A percentile compares a stretch with the other conserved stretches of the same genome.
These are phyloP conservation scores for Fraxinus ornus DNA, from an alignment of 305 asterid genomes.

Conservation along the genomic window DNA sequence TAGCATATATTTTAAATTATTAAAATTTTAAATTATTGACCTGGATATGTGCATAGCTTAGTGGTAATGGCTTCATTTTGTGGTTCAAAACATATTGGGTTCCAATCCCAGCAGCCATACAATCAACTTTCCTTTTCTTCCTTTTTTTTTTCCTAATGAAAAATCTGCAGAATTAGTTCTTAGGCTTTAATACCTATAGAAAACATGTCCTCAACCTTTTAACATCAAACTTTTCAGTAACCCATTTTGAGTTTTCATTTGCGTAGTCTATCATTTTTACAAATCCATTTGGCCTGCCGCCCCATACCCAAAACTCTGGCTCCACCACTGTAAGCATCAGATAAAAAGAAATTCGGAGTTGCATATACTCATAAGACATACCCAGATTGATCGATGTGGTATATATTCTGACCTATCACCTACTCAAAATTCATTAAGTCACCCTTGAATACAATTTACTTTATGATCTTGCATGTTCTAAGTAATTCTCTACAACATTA, in stretches of 20 bases:
- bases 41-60: not conserved
- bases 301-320: not conserved
- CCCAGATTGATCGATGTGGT: not conserved
- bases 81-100: not conserved
- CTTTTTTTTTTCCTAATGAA: too few relatives aligned
- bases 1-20: too few relatives aligned
- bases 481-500: not conserved
- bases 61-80: not conserved
- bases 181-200: not conserved
- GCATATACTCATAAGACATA: not conserved
- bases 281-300: not conserved
- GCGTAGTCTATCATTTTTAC: not conserved
- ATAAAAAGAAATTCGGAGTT: not conserved
- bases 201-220: not conserved
- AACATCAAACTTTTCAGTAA: not conserved
- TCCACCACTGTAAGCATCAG: not conserved
- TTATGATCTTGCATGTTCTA: constrained; percentile 12
- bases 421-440: not conserved
- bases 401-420: not conserved
- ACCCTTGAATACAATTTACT: constrained; percentile 4
- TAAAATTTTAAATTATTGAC: not conserved
- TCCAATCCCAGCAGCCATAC: not conserved
- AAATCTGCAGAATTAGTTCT: not conserved
- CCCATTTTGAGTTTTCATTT: not conserved
- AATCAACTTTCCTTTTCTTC: not conserved